Conservation (phyloP, 257 asterid genomes). For the Nicotiana otophora region DNA sequence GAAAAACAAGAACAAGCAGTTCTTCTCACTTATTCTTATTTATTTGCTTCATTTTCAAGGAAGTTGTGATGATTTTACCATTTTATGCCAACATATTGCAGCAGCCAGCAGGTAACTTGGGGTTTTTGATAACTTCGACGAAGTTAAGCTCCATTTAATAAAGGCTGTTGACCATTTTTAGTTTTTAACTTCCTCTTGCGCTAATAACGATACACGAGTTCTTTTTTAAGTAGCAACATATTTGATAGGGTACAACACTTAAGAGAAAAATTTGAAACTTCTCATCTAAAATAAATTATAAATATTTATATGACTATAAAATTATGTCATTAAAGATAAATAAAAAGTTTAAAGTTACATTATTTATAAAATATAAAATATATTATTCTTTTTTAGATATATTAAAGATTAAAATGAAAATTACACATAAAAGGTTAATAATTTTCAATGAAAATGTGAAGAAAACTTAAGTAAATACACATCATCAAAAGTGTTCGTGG, state of each 20-base stretch:
- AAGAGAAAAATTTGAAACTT: too few species aligned
- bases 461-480: neutral
- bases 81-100: neutral
- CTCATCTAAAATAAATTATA: too few species aligned
- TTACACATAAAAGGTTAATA: neutral
- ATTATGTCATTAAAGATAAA: too few species aligned
- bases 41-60: neutral
- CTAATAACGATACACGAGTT: neutral
- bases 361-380: too few species aligned
- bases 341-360: too few species aligned
- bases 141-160: neutral
- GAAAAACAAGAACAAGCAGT: too few species aligned
- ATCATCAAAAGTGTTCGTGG: neutral
- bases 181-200: neutral
- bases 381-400: too few species aligned
- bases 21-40: neutral
- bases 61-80: neutral
- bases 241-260: too few species aligned
- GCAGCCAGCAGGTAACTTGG: neutral
- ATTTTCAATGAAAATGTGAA: neutral
- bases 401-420: too few species aligned
- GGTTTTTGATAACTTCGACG: neutral
- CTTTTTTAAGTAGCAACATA: too few species aligned
- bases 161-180: neutral
- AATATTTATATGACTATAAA: too few species aligned